A percentile compares a stretch with the other conserved stretches of the same genome.
Conservation (phyloP, 2,329 filamentous ascomycete species). For the Colletotrichum liriopes region DNA sequence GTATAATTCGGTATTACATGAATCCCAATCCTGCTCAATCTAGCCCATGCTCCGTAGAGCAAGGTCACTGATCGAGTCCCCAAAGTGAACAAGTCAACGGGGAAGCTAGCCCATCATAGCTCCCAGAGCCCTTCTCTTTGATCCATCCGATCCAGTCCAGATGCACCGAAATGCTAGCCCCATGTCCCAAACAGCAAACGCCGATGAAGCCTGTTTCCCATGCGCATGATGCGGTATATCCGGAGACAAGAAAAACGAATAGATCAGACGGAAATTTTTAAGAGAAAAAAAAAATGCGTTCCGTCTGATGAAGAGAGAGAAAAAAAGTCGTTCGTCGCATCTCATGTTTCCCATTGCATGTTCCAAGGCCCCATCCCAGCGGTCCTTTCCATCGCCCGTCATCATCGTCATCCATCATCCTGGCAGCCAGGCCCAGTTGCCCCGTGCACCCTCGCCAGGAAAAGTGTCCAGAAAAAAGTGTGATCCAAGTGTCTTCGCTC, state of each 20-base stretch:
- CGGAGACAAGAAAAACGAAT: constrained; percentile 7
- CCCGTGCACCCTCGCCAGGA: constrained; percentile 24
- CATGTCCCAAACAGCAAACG: constrained; percentile 34
- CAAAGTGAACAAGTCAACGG: constrained; percentile 35
- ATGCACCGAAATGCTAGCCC: constrained; percentile 43
- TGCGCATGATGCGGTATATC: constrained; percentile 40
- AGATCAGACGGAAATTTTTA: constrained; percentile 4
- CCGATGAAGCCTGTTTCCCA: constrained; percentile 30
- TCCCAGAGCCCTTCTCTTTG: constrained; percentile 48
- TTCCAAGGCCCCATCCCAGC: constrained; percentile 42
- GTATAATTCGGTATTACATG: constrained; percentile 42
- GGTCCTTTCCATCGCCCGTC: constrained; percentile 42
- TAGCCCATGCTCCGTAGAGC: constrained; percentile 21
- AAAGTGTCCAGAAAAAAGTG: constrained; percentile 34
- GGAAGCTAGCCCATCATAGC: constrained; percentile 51
- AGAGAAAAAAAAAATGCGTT: not conserved
- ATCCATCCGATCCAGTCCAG: constrained; percentile 45
- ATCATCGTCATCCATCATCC: constrained; percentile 42
- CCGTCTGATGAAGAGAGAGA: constrained; percentile 16
- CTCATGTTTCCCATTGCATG: constrained; percentile 37
- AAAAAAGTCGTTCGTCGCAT: constrained; percentile 35
- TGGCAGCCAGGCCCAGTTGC: constrained; percentile 43
- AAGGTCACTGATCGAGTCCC: constrained; percentile 9
- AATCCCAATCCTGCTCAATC: constrained; percentile 38
- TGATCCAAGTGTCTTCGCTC: constrained; percentile 44